A percentile compares a stretch with the other conserved stretches of the same genome.
phyloP scores from a whole-genome alignment of 345 rosid genomes.

The Salix purpurea region DNA sequence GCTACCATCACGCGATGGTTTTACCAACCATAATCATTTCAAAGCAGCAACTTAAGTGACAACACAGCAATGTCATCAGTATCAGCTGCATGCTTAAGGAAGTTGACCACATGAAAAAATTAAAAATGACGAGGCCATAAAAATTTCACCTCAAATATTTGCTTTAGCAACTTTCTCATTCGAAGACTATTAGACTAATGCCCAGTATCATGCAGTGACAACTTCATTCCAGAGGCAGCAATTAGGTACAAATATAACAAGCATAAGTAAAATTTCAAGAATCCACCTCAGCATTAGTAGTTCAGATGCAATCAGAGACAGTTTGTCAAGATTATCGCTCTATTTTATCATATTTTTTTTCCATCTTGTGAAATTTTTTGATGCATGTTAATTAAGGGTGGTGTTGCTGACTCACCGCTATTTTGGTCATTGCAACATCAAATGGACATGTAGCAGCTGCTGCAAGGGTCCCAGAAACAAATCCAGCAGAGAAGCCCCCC shows the following conservation, averaged over 20 bases:
- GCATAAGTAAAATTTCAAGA: neutral
- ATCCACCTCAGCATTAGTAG: neutral
- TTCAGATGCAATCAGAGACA: neutral
- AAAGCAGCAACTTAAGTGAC: neutral
- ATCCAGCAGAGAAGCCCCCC: conserved; percentile 88
- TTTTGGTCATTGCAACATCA: conserved; percentile 92
- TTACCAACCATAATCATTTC: neutral
- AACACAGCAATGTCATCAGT: neutral
- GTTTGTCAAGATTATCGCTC: neutral
- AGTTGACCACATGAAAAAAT: neutral
- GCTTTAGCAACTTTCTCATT: neutral
- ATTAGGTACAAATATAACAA: neutral
- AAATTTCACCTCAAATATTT: neutral
- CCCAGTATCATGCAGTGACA: neutral
- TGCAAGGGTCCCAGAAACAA: conserved; percentile 81
- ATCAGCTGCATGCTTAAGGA: no score
- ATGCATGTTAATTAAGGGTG: neutral
- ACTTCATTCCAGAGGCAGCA: neutral
- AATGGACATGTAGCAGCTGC: conserved; percentile 90
- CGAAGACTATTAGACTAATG: neutral
- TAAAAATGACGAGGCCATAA: neutral
- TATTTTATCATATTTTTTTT: neutral
- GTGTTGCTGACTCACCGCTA: conserved; percentile 49
- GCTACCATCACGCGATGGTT: no score
- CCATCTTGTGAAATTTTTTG: neutral